Base-by-base conservation (phyloP, 73 alveolate species). In the Halteria grandinella region DNA sequence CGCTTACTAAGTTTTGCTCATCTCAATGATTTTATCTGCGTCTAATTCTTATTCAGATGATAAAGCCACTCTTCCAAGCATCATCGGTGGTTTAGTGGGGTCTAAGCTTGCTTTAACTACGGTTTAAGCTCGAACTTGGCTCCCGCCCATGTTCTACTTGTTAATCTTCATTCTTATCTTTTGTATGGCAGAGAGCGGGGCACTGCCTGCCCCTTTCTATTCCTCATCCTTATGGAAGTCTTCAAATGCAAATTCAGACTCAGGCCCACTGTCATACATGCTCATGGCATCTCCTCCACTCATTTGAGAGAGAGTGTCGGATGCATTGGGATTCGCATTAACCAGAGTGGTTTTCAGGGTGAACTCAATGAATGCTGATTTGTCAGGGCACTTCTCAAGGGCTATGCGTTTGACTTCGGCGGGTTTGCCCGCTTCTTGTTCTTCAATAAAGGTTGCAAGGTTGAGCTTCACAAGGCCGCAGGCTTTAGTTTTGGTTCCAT, bases 261-360 rank as follows among this genome's bases (percentile, higher is more conserved):
- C 91, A 1, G 69, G 64, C 10, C 75, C 91, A 12, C 76, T 45
- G 33, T 78, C 89, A 15, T n/a, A n/a, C n/a, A 64, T 55, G 70
- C 86, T 70, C 21, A 78, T 58, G 10, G 70, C 55, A 80, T 80
- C n/a, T n/a, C n/a, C n/a, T n/a, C n/a, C 91, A 1, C 86, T 64
- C 91, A 80, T 80, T 48, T 55, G 45, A 41, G 80, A 52, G 37
- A 80, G 54, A 70, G 91, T 80, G 25, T 80, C 91, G 0, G 29
- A 45, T 18, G 70, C 91, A 8, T 27, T 10, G 17, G 73, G 55
- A 48, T 71, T 54, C 15, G 57, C 86, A 20, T 20, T 51, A 23
- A 80, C 59, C 54, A 80, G 28, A 1, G 75, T 80, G 29, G 60
- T 32, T 47, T 45, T 80, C 27, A 80, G 34, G 6, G 48, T 28